Evolutionary conservation across 805 yeast species (phyloP).

Genomic region (Saccharomycopsis fermentans): DNA sequence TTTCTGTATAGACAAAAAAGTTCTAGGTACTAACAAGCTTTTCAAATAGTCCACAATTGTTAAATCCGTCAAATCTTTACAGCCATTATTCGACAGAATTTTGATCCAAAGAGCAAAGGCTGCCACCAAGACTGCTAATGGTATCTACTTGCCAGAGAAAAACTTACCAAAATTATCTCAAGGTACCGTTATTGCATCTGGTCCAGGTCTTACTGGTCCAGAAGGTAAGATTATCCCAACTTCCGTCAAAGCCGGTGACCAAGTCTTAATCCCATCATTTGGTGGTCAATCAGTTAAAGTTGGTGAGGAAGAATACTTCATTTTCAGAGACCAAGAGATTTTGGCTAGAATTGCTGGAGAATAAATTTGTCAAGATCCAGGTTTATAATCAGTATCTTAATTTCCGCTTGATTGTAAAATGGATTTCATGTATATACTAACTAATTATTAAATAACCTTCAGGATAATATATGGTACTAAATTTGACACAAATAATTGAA

Average conservation of each 20-base stretch:
- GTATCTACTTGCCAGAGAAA: slow-evolving; percentile 90
- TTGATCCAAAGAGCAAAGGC: slow-evolving; percentile 92
- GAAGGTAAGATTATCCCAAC: slow-evolving; percentile 67
- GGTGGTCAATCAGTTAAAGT: slow-evolving; percentile 89
- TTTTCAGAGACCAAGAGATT: slow-evolving; percentile 90
- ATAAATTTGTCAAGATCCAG: slow-evolving; percentile 20
- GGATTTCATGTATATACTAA: background rate
- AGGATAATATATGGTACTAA: background rate
- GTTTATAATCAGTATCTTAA: background rate
- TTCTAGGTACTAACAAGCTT: background rate
- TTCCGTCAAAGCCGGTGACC: slow-evolving; percentile 81
- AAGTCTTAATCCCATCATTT: slow-evolving; percentile 85
- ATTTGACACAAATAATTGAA: background rate
- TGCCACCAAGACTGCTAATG: slow-evolving; percentile 82
- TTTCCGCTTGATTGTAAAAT: background rate
- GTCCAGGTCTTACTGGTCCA: slow-evolving; percentile 79
- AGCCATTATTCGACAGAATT: slow-evolving; percentile 92
- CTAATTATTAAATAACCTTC: background rate
- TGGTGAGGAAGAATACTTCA: slow-evolving; percentile 65
- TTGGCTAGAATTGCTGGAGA: slow-evolving; percentile 77
- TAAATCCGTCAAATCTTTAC: slow-evolving; percentile 77
- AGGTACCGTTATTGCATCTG: slow-evolving; percentile 87
- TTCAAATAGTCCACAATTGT: slow-evolving; percentile 43
- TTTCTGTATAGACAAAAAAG: too few relatives aligned
- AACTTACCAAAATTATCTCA: slow-evolving; percentile 89